phyloP scores from a whole-genome alignment of 2,329 filamentous ascomycete genomes.

The Amphichorda felina region DNA sequence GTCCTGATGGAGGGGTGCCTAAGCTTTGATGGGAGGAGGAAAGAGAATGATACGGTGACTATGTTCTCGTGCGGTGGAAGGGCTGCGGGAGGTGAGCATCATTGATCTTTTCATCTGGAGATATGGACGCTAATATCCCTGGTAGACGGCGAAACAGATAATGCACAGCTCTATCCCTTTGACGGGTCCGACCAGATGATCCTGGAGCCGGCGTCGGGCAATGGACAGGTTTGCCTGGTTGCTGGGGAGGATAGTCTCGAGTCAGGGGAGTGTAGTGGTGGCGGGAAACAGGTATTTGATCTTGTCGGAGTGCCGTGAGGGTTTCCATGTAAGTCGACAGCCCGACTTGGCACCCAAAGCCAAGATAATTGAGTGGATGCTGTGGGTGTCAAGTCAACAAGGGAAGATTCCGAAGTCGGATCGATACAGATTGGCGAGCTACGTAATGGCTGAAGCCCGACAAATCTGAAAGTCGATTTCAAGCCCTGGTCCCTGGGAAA shows the following conservation, averaged over 20 bases:
- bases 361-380: too few species aligned
- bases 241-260: constrained; percentile 8
- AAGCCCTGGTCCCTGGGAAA: too few species aligned
- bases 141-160: constrained; percentile 30
- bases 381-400: too few species aligned
- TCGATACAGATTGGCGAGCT: too few species aligned
- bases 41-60: constrained; percentile 31
- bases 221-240: constrained; percentile 14
- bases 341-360: too few species aligned
- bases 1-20: constrained; percentile 38
- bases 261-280: constrained; percentile 15
- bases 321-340: too few species aligned
- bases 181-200: constrained; percentile 20
- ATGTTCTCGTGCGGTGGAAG: constrained; percentile 41
- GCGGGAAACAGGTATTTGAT: constrained; percentile 9
- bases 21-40: constrained; percentile 32
- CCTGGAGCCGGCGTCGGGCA: constrained; percentile 30
- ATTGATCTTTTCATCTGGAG: background rate
- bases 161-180: constrained; percentile 37
- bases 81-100: constrained; percentile 29
- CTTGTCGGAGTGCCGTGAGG: too few species aligned
- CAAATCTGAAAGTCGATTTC: too few species aligned
- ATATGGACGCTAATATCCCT: too few species aligned
- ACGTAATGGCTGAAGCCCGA: too few species aligned
- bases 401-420: too few species aligned